phyloP scores from a whole-genome alignment of 2,329 filamentous ascomycete species.

The Arthrobotrys sinensis region DNA sequence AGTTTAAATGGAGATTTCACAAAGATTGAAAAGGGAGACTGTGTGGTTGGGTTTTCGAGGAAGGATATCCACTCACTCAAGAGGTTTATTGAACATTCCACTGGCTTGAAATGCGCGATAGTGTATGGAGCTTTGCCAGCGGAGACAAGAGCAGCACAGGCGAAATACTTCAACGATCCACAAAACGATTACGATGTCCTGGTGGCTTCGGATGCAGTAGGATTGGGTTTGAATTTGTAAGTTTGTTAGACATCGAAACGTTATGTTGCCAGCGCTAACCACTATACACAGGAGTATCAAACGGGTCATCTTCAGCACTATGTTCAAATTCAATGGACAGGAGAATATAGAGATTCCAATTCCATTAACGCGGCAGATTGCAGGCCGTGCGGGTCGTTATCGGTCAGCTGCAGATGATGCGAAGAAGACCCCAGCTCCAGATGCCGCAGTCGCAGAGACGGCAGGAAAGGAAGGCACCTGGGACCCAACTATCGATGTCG shows the following conservation, averaged over 20 bases:
- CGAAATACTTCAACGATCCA: slow-evolving; percentile 92
- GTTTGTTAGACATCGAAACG: slow-evolving; percentile 62
- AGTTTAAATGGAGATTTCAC: slow-evolving; percentile 77
- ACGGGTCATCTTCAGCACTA: slow-evolving; percentile 87
- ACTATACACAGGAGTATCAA: slow-evolving; percentile 76
- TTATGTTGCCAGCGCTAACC: slow-evolving; percentile 27
- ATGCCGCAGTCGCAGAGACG: slow-evolving; percentile 31
- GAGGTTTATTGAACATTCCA: slow-evolving; percentile 80
- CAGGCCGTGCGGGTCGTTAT: slow-evolving; percentile 89
- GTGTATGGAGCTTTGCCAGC: slow-evolving; percentile 94
- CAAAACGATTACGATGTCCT: slow-evolving; percentile 95
- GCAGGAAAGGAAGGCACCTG: slow-evolving; percentile 58
- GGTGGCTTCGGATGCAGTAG: slow-evolving; percentile 94
- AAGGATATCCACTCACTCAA: slow-evolving; percentile 86
- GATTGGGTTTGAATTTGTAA: slow-evolving; percentile 95
- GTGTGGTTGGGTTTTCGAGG: slow-evolving; percentile 88
- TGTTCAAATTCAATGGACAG: slow-evolving; percentile 79
- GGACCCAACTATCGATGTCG: slow-evolving; percentile 52
- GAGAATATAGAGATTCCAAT: slow-evolving; percentile 75
- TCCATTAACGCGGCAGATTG: slow-evolving; percentile 94
- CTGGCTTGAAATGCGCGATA: slow-evolving; percentile 86
- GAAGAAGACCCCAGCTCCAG: slow-evolving; percentile 68
- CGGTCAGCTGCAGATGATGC: slow-evolving; percentile 74
- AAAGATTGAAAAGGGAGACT: slow-evolving; percentile 87
- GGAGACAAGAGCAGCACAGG: slow-evolving; percentile 92